These are phyloP conservation scores for Pseudogymnoascus sp. DNA, from an alignment of 2,329 filamentous ascomycete genomes.

Conservation along the genomic window DNA sequence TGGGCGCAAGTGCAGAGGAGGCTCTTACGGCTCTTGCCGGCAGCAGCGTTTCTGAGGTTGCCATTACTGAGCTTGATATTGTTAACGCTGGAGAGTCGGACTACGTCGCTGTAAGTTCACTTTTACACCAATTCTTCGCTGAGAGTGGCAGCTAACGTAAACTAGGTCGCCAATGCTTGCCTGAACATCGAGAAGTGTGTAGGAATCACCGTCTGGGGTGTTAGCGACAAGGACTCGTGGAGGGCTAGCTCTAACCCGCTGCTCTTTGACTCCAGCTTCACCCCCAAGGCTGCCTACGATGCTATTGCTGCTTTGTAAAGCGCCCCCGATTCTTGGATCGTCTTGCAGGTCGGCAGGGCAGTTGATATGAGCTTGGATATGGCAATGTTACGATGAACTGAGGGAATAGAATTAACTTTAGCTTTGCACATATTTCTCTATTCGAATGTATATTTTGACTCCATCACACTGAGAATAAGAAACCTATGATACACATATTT, in stretches of 20 bases:
- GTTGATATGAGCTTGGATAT: not conserved
- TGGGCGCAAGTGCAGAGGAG: slow-evolving; percentile 42
- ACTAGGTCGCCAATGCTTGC: slow-evolving; percentile 25
- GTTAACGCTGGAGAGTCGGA: slow-evolving; percentile 38
- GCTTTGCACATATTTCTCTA: not conserved
- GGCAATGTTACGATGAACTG: not conserved
- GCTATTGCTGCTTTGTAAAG: slow-evolving; percentile 22
- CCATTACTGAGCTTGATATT: slow-evolving; percentile 64
- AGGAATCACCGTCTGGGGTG: slow-evolving; percentile 30
- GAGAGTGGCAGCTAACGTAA: not conserved
- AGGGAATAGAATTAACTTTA: not conserved
- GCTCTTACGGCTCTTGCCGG: slow-evolving; percentile 34
- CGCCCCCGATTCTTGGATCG: not conserved
- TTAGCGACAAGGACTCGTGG: slow-evolving; percentile 49
- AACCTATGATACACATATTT: not conserved
- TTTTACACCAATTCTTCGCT: not conserved
- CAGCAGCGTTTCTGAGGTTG: slow-evolving; percentile 41
- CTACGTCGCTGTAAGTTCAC: slow-evolving; percentile 18
- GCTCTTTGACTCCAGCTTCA: slow-evolving; percentile 45
- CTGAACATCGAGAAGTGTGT: slow-evolving; percentile 27
- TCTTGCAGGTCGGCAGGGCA: not conserved
- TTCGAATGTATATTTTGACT: slow-evolving; percentile 4
- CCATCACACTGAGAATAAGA: not conserved
- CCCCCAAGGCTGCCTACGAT: slow-evolving; percentile 44
- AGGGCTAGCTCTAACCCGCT: slow-evolving; percentile 41